phyloP scores from a whole-genome alignment of 129 eudicot species.

The Smallanthus sonchifolius region DNA sequence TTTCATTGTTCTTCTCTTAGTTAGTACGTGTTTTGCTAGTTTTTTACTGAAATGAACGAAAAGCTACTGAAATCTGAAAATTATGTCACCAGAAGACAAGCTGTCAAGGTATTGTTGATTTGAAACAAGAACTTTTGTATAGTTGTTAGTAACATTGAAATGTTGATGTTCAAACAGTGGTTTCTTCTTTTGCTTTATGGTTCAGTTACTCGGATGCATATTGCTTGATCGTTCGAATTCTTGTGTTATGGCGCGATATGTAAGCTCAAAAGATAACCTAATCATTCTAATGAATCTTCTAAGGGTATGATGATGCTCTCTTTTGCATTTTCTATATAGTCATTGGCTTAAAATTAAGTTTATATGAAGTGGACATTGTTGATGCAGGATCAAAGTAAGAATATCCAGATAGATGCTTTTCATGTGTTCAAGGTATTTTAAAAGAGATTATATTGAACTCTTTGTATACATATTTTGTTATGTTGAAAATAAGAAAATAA shows the following conservation, averaged over 20 bases:
- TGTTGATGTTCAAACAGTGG: neutral
- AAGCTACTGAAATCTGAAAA: constrained; percentile 61
- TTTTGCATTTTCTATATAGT: neutral
- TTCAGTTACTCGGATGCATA: constrained; percentile 61
- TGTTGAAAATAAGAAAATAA: no score
- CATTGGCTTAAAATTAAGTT: neutral
- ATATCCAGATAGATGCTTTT: constrained; percentile 69
- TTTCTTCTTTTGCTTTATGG: neutral
- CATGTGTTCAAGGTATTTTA: constrained; percentile 71
- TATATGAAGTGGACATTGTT: neutral
- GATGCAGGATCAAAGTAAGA: constrained; percentile 64
- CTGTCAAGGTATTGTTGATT: constrained; percentile 51
- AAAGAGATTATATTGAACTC: constrained; percentile 1
- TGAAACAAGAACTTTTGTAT: neutral
- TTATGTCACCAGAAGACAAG: constrained; percentile 76
- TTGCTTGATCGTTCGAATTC: constrained; percentile 66
- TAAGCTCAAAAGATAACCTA: constrained; percentile 56
- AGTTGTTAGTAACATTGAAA: neutral
- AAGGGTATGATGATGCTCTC: constrained; percentile 48
- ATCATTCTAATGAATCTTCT: constrained; percentile 65
- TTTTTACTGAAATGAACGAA: constrained; percentile 65
- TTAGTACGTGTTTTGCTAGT: constrained; percentile 31
- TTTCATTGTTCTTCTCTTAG: neutral
- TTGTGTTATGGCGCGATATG: constrained; percentile 50
- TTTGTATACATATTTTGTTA: neutral